Base-by-base conservation (phyloP, 2,329 filamentous ascomycete species). In the Aspergillus spinulosporus region DNA sequence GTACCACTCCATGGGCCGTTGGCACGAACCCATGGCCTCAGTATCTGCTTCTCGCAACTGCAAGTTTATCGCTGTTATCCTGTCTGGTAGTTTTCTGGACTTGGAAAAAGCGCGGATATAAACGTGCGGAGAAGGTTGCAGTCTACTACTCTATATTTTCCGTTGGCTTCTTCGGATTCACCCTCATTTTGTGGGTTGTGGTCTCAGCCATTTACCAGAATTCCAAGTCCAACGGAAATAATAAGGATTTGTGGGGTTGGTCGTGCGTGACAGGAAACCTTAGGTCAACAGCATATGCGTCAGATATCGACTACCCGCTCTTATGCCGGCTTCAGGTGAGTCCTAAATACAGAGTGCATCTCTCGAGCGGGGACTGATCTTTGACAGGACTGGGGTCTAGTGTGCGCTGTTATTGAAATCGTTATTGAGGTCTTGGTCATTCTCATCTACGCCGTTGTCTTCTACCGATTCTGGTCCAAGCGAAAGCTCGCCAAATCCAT, bases 381-480 rank as follows among this genome's bases (percentile, higher is more conserved):
- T 34, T 31, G 32, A 46, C 67, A 97, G 84, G 94, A 96, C 78
- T 99, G 94, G 94, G 84, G 88, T 40, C 82, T 99, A 61, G 89
- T 99, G 72, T 99, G 94, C 83, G 92, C 92, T 77, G 88, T 99
- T 71, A 97, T 99, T 73, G 94, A 99, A 76, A 83, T 99, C 64
- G 89, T 97, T 59, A 83, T 99, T 66, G 94, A 97, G 72, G 84
- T 90, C 64, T 88, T 97, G 70, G 91, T 89, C 70, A 96, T 99
- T 73, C 81, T 86, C 52, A 90, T 99, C 68, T 99, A 99, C 82
- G 91, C 85, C 69, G 84, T 97, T 70, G 87, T 97, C 73, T 97
- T 97, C 81, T 97, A 96, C 82, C 89, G 94, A 66, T 95, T 96
- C 83, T 96, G 92, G 85, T 92, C 89, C 64, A 99, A 97, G 84